Evolutionary conservation across 306 rosid species (phyloP).

Genomic region (Canavalia ensiformis): DNA sequence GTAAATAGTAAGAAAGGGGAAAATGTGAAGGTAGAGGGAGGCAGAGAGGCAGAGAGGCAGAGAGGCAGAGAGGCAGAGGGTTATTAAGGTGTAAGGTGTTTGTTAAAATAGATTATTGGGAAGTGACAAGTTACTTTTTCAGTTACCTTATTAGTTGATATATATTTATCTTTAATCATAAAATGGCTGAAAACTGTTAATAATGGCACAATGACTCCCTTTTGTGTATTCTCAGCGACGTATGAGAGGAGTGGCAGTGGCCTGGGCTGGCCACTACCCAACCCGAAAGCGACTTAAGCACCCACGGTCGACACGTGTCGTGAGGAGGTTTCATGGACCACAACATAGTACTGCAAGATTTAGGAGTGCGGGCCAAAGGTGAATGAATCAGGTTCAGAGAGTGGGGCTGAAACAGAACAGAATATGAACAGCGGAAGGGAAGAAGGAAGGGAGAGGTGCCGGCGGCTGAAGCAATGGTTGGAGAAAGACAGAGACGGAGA

Average conservation of each 20-base stretch:
- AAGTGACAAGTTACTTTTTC: conserved; percentile 37
- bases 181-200: not conserved
- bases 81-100: no score
- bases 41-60: not conserved
- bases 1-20: not conserved
- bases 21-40: not conserved
- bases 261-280: conserved; percentile 44
- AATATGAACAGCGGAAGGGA: not conserved
- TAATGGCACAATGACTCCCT: not conserved
- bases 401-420: not conserved
- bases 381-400: conserved; percentile 15
- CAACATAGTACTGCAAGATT: conserved; percentile 47
- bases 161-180: not conserved
- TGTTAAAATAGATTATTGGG: not conserved
- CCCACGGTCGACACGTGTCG: conserved; percentile 49
- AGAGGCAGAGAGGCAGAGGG: no score
- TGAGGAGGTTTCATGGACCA: conserved; percentile 52
- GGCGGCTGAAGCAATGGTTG: conserved; percentile 40
- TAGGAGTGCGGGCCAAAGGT: conserved; percentile 45
- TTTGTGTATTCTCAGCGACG: conserved; percentile 8
- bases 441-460: conserved; percentile 25
- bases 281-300: conserved; percentile 51
- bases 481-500: not conserved
- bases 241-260: conserved; percentile 40
- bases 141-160: not conserved